Evolutionary conservation across 1,284 basidiomycete species (phyloP), one percentile per base, ranked within the genome.

Genomic region (Stygiomarasmius scandens): DNA sequence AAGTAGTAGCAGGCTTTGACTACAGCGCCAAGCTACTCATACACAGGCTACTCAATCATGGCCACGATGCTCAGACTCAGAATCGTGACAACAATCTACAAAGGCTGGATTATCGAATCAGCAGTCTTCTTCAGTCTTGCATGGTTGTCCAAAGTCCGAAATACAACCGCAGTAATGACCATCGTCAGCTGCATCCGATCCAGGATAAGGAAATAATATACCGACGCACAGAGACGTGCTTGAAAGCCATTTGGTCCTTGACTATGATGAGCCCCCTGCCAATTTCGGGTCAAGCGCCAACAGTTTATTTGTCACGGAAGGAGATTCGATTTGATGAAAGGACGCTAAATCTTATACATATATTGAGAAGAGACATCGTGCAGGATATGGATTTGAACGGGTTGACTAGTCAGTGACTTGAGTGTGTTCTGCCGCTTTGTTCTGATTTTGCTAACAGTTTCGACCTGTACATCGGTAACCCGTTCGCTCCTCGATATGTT

Each of bases 211-310:
- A 41, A 19, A 41, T 63, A 9, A 63, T 67, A 3, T 65, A 70
- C 48, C 70, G 64, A 54, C 66, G 73, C n/a, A 69, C 71, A 1
- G 58, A 64, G 32, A 70, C 69, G 0, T 74, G 72, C 60, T 59
- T 74, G 8, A 68, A 69, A 20, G 70, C 74, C 2, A 74, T 75
- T 14, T 74, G 74, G 74, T 74, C 74, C 1, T 58, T 76, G 46
- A 70, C 67, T 20, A 74, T 76, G 73, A 71, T 76, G 64, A 63
- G 69, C 20, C 67, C 71, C 71, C 61, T 36, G 59, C 59, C 19
- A 56, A 62, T 32, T 44, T 54, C n/a, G 53, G 62, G 6, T 61
- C 60, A 27, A 36, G n/a, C 66, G 71, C 20, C 69, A 69, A 58
- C 23, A 60, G 58, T 63, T 1, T 46, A 58, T 32, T 14, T 58